These are phyloP conservation scores for Fraxinus xanthoxyloides DNA, from an alignment of 305 asterid species.

Conservation along the genomic window DNA sequence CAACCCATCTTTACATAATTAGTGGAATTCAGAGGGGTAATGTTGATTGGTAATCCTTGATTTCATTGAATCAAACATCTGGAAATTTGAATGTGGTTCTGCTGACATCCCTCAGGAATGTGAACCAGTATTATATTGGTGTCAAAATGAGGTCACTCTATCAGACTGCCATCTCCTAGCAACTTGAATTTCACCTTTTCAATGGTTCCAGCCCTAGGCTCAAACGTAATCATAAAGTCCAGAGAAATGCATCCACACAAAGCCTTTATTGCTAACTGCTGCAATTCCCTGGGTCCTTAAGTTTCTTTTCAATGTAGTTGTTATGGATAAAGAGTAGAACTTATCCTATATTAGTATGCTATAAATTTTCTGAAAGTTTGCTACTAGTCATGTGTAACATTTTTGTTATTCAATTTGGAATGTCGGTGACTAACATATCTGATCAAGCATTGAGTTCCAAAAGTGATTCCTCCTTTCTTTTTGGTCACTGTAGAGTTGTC, in stretches of 20 bases:
- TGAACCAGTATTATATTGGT: background rate
- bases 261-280: conserved; percentile 13
- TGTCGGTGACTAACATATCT: background rate
- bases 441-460: background rate
- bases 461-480: background rate
- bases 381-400: background rate
- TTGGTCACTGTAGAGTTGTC: background rate
- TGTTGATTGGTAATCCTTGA: background rate
- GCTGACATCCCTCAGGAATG: background rate
- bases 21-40: background rate
- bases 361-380: background rate
- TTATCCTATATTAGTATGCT: background rate
- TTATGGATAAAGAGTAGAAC: background rate
- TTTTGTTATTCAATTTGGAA: background rate
- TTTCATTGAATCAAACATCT: background rate
- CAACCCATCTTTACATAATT: background rate
- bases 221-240: background rate
- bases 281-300: background rate
- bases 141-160: background rate
- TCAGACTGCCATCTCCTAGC: background rate
- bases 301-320: background rate
- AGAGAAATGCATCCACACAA: background rate
- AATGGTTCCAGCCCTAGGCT: background rate
- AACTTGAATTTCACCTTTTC: background rate
- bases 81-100: background rate